Evolutionary conservation across 1,284 basidiomycete genomes (phyloP).

Genomic region (Xerocomus cyaneibrunnescens): DNA sequence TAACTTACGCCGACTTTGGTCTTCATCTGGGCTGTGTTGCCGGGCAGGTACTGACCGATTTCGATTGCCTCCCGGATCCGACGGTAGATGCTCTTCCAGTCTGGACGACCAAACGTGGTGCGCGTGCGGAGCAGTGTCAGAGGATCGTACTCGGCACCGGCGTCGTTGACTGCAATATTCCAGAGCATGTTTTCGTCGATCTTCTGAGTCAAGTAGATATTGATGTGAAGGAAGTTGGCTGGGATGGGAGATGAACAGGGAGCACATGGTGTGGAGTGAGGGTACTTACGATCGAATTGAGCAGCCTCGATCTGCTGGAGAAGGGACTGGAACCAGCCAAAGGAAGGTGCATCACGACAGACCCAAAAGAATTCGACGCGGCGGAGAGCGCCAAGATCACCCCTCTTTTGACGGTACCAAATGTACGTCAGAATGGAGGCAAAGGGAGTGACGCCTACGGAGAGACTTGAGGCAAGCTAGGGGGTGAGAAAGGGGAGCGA

Average conservation of each 20-base stretch:
- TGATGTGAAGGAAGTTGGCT: conserved; percentile 89
- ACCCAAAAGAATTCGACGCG: conserved; percentile 93
- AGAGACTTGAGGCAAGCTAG: background rate
- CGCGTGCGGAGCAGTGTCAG: conserved; percentile 81
- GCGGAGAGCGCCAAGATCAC: conserved; percentile 71
- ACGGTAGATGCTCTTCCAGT: conserved; percentile 79
- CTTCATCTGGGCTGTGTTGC: conserved; percentile 71
- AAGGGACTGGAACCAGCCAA: conserved; percentile 90
- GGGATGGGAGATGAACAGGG: conserved; percentile 2
- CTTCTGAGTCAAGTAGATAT: conserved; percentile 88
- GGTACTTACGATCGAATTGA: conserved; percentile 72
- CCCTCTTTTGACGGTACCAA: conserved; percentile 84
- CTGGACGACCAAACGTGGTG: conserved; percentile 86
- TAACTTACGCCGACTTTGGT: conserved; percentile 79
- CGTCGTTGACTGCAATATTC: conserved; percentile 87
- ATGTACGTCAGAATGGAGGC: conserved; percentile 91
- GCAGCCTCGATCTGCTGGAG: conserved; percentile 83
- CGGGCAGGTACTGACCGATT: conserved; percentile 74
- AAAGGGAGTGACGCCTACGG: conserved; percentile 79
- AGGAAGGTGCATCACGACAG: conserved; percentile 84
- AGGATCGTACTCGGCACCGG: conserved; percentile 80
- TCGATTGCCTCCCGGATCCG: conserved; percentile 75
- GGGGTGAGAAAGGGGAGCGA: background rate
- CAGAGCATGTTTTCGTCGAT: conserved; percentile 82
- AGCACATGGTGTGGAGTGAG: background rate